Conservation (phyloP, 352 stramenopile species). For the Phytophthora citricola region DNA sequence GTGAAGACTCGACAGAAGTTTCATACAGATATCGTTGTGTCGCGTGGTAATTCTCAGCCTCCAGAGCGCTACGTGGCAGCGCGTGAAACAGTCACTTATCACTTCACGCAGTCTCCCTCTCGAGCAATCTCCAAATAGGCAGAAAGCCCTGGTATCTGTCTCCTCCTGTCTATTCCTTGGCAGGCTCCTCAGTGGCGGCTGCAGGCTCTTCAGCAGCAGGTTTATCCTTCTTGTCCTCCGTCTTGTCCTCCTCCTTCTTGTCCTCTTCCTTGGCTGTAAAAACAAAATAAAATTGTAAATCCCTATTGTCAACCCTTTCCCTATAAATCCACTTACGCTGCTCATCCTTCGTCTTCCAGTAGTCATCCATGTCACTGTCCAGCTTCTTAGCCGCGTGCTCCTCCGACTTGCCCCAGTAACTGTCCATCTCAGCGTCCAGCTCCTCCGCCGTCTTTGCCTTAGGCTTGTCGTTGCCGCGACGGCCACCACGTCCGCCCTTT, state of each 20-base stretch:
- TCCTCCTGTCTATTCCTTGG: conserved; percentile 35
- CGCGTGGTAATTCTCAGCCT: conserved; percentile 22
- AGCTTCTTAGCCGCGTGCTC: conserved; percentile 88
- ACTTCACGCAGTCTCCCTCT: background rate
- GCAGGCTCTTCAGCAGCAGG: conserved; percentile 28
- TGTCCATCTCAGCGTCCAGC: conserved; percentile 88
- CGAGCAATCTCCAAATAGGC: background rate
- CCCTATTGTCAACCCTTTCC: background rate
- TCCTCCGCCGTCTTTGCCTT: conserved; percentile 83
- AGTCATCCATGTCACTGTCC: conserved; percentile 87
- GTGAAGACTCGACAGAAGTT: conserved; percentile 28
- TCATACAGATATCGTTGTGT: conserved; percentile 37
- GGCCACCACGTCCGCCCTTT: conserved; percentile 31
- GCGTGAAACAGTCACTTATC: background rate
- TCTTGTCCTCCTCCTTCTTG: conserved; percentile 18
- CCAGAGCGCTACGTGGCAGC: background rate
- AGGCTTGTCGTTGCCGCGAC: conserved; percentile 49
- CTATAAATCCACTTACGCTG: conserved; percentile 31
- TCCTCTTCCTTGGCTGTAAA: conserved; percentile 34
- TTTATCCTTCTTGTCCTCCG: conserved; percentile 35
- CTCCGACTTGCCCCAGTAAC: conserved; percentile 87
- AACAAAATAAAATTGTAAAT: conserved; percentile 11
- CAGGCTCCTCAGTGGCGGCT: conserved; percentile 19
- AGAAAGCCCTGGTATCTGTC: conserved; percentile 1
- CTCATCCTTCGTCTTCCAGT: conserved; percentile 87